phyloP scores from a whole-genome alignment of 768 basidiomycete species.

The Trametes sanguinea region DNA sequence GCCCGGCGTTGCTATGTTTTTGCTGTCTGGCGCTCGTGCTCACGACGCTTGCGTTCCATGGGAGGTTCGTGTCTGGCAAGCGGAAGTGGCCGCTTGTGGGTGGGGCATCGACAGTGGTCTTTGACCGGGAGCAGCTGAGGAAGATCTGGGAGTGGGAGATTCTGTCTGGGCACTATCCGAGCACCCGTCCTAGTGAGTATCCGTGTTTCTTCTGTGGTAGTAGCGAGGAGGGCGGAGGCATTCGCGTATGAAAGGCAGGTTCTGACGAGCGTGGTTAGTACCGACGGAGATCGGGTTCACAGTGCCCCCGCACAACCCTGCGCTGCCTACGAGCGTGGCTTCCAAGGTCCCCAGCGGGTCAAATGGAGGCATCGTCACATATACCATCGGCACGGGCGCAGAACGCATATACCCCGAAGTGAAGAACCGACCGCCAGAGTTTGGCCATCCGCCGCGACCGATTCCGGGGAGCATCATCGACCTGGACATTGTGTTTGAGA shows the following conservation, averaged over 20 bases:
- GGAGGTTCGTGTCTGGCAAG: conserved; percentile 57
- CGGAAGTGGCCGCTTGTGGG: conserved; percentile 59
- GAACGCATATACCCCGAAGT: conserved; percentile 78
- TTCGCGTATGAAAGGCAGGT: conserved; percentile 6
- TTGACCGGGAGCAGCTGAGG: conserved; percentile 69
- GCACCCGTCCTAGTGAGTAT: conserved; percentile 94
- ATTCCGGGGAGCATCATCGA: conserved; percentile 83
- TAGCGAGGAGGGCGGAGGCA: conserved; percentile 15
- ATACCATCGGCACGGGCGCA: conserved; percentile 73
- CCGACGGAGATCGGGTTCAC: conserved; percentile 69
- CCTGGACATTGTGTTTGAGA: conserved; percentile 85
- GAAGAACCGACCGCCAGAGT: conserved; percentile 55
- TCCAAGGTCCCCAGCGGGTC: conserved; percentile 47
- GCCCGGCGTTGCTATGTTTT: conserved; percentile 53
- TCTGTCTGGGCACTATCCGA: conserved; percentile 90
- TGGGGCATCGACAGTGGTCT: conserved; percentile 69
- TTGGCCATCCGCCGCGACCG: conserved; percentile 87
- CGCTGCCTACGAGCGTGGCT: conserved; percentile 56
- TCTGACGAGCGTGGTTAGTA: conserved; percentile 45
- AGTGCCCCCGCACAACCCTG: conserved; percentile 64
- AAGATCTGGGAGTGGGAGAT: conserved; percentile 85
- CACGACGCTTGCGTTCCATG: conserved; percentile 56
- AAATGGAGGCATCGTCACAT: conserved; percentile 48
- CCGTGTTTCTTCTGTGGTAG: conserved; percentile 72
- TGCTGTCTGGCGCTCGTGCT: conserved; percentile 49